Percentiles rank a stretch among this genome's conserved stretches.
phyloP scores from a whole-genome alignment of 2,329 filamentous ascomycete genomes.

The Aspergillus tanneri region DNA sequence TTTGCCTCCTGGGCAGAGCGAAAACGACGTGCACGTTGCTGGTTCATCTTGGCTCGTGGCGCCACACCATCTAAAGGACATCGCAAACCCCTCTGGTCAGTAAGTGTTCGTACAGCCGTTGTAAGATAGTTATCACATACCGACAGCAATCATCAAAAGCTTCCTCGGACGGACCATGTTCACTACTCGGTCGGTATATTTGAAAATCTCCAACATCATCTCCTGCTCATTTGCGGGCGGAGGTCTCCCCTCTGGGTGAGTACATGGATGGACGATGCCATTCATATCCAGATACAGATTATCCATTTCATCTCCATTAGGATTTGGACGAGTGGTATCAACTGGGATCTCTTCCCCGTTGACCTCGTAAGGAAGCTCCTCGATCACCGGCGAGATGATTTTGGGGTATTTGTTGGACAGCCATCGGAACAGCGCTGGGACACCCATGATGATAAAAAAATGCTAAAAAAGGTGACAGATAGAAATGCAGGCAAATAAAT shows the following conservation, averaged over 20 bases:
- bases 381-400: slow-evolving; percentile 87
- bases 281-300: slow-evolving; percentile 99
- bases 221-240: slow-evolving; percentile 92
- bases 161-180: slow-evolving; percentile 98
- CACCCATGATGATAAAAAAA: slow-evolving; percentile 66
- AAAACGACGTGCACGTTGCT: slow-evolving; percentile 94
- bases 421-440: slow-evolving; percentile 93
- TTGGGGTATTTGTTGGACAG: slow-evolving; percentile 96
- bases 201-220: slow-evolving; percentile 99
- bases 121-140: slow-evolving; percentile 44
- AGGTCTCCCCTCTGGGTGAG: slow-evolving; percentile 90
- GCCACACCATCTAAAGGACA: slow-evolving; percentile 81
- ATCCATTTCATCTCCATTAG: slow-evolving; percentile 96
- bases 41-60: slow-evolving; percentile 98
- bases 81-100: slow-evolving; percentile 3
- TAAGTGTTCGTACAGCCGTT: background rate
- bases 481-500: no score
- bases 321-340: slow-evolving; percentile 80
- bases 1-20: slow-evolving; percentile 90
- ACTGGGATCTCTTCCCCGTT: slow-evolving; percentile 83
- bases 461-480: background rate
- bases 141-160: slow-evolving; percentile 94
- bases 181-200: slow-evolving; percentile 96
- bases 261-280: slow-evolving; percentile 97
- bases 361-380: slow-evolving; percentile 77